Conservation (phyloP, 768 basidiomycete genomes). For the Lanmaoa rubissima region DNA sequence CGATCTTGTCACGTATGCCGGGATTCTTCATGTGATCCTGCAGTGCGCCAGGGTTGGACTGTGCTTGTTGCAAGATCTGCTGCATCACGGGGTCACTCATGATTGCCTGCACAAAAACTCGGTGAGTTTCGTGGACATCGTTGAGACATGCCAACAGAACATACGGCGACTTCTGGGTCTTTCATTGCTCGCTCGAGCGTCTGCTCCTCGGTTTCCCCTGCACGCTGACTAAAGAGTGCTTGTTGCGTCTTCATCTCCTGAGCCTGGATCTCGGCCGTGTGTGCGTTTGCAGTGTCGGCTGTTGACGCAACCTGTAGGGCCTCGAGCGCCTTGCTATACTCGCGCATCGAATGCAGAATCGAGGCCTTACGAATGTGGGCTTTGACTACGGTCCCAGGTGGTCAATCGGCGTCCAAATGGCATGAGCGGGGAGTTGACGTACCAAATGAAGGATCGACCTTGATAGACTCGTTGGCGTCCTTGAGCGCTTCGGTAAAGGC, state of each 20-base stretch:
- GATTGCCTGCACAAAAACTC: constrained; percentile 51
- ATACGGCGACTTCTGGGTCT: constrained; percentile 91
- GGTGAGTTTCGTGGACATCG: constrained; percentile 5
- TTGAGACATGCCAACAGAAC: constrained; percentile 28
- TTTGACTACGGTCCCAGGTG: constrained; percentile 52
- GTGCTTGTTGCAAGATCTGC: constrained; percentile 91
- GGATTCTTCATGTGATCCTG: constrained; percentile 98
- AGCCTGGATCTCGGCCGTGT: constrained; percentile 77
- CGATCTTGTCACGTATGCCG: constrained; percentile 72
- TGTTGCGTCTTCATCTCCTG: constrained; percentile 79
- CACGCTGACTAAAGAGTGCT: constrained; percentile 75
- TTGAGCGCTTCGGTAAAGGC: constrained; percentile 96
- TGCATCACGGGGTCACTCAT: constrained; percentile 94
- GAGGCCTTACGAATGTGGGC: constrained; percentile 92
- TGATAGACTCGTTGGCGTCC: constrained; percentile 92
- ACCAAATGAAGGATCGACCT: constrained; percentile 85
- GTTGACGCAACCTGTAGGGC: constrained; percentile 75
- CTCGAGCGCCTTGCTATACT: constrained; percentile 83
- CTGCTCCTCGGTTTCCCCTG: constrained; percentile 88
- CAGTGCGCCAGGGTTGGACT: constrained; percentile 81
- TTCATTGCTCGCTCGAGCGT: constrained; percentile 93
- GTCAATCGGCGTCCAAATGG: not conserved
- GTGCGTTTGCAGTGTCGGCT: constrained; percentile 77
- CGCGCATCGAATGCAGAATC: constrained; percentile 87
- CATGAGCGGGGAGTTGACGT: constrained; percentile 17